Evolutionary conservation across 2,329 filamentous ascomycete species (phyloP).

Genomic region (Alternaria viburni): DNA sequence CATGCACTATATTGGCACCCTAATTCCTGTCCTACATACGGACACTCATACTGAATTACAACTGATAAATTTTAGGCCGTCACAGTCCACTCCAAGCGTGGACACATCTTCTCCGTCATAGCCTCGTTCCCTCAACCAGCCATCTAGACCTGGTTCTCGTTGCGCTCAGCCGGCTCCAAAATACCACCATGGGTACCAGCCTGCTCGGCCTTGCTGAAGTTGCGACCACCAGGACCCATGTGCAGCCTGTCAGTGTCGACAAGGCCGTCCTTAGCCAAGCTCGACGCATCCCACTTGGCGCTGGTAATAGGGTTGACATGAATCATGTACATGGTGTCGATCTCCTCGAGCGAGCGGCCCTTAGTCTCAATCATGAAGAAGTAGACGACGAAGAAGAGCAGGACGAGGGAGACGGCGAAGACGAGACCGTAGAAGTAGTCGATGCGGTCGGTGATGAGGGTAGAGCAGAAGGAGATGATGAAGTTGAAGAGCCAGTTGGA

Average conservation of each 20-base stretch:
- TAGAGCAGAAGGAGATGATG: conserved; percentile 72
- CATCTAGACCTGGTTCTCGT: conserved; percentile 29
- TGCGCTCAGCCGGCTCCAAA: conserved; percentile 32
- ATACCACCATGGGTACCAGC: conserved; percentile 23
- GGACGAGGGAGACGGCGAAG: conserved; percentile 71
- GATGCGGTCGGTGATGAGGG: conserved; percentile 75
- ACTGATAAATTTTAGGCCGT: neutral
- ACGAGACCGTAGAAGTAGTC: conserved; percentile 77
- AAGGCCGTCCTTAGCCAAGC: conserved; percentile 39
- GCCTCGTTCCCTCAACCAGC: neutral
- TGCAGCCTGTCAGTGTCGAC: conserved; percentile 42
- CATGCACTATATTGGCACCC: neutral
- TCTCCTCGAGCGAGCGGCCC: conserved; percentile 76
- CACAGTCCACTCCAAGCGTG: neutral
- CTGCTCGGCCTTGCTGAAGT: conserved; percentile 44
- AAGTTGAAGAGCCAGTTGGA: conserved; percentile 57
- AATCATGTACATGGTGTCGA: conserved; percentile 74
- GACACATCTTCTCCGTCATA: neutral
- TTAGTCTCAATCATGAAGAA: conserved; percentile 81
- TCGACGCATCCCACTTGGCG: conserved; percentile 55
- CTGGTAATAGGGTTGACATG: conserved; percentile 70
- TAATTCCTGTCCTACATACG: neutral
- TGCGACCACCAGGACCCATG: conserved; percentile 40
- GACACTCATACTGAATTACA: neutral
- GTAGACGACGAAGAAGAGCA: conserved; percentile 71